Base-by-base conservation (phyloP, 768 basidiomycete species). In the Kwoniella newhampshirensis region DNA sequence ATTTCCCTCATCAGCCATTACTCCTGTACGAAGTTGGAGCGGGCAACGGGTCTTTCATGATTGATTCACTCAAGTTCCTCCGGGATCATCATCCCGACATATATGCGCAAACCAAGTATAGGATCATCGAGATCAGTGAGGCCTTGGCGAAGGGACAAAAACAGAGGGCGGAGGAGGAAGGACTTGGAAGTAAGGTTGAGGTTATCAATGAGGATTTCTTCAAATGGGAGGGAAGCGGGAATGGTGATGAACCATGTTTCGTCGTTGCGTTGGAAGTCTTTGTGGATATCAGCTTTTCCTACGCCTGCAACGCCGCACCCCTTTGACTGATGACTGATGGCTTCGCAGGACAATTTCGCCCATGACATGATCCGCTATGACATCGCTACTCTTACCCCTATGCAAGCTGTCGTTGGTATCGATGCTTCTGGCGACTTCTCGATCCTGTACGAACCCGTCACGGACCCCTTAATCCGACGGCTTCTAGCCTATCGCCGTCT, bases 21-120 rank as follows among this genome's bases (percentile, higher is more conserved):
- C 84, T 89, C 61, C 86, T 99, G 50, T 98, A 97, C 80, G 96
- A 99, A 77, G 87, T 99, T 66, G 96, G 96, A 32, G 96, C 92
- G 1, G 96, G 96, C 39, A 99, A 99, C 70, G 96, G 96, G 12
- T 94, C 94, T 0, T 81, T 99, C 54, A 93, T 94, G 27, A 78
- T 83, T 76, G 87, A 97, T 73, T 85, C 96, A 50, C 85, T 99
- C 54, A 82, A 89, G 73, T 89, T 84, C 68, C 77, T 99, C 27
- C 84, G 81, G 20, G 81, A 84, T 44, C 79, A 85, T 39, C 85
- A 93, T 70, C 77, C 77, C n/a, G 91, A 92, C 36, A 91, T 98
- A 3, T 98, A 92, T 74, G 89, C 91, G 56, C 84, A 91, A 18
- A 96, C 92, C 17, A 83, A 84, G 15, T 99, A 99, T 78, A 84